Conservation (phyloP, 2,329 filamentous ascomycete genomes). For the Fusarium irregulare region DNA sequence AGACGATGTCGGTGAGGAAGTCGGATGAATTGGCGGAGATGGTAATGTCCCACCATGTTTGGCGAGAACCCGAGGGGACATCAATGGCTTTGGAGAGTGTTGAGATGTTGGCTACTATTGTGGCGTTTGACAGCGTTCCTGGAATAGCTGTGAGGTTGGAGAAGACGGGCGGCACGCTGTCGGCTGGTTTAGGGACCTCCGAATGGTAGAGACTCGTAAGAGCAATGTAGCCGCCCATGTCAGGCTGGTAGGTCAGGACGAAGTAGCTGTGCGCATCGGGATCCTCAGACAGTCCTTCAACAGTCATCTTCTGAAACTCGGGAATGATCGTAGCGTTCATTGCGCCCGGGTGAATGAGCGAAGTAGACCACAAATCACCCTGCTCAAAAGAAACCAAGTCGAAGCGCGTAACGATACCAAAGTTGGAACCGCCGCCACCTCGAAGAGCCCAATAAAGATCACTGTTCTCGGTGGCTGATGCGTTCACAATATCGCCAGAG, state of each 20-base stretch:
- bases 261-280: not conserved
- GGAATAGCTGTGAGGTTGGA: not conserved
- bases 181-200: not conserved
- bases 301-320: conserved; percentile 27
- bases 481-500: conserved; percentile 55
- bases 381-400: conserved; percentile 47
- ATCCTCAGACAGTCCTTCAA: not conserved
- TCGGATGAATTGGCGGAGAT: conserved; percentile 1
- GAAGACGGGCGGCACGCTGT: not conserved
- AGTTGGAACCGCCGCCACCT: conserved; percentile 22
- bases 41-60: conserved; percentile 2
- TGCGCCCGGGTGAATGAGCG: not conserved
- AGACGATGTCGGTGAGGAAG: conserved; percentile 43
- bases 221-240: not conserved
- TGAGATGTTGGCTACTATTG: not conserved
- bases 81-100: not conserved
- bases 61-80: not conserved
- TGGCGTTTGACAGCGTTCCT: not conserved
- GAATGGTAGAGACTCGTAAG: conserved; percentile 1
- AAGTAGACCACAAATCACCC: conserved; percentile 47
- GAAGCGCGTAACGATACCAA: conserved; percentile 44
- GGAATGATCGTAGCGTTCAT: conserved; percentile 24
- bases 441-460: conserved; percentile 28
- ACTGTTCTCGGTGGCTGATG: not conserved
- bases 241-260: not conserved